phyloP scores from a whole-genome alignment of 805 yeast genomes.

The Debaryomyces castellii region DNA sequence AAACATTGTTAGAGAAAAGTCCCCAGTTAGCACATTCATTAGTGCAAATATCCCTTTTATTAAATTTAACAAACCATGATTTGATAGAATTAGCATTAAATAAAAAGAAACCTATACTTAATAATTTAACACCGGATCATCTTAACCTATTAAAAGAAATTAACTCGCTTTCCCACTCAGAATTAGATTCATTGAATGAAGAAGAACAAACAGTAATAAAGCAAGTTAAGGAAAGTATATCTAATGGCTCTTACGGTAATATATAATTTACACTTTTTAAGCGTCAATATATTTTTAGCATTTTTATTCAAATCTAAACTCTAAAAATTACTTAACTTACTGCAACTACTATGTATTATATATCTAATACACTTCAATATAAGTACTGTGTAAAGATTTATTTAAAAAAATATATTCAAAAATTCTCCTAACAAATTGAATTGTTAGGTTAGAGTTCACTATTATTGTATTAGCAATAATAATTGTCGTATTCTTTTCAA shows the following conservation, averaged over 20 bases:
- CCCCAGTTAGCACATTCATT: conserved; percentile 85
- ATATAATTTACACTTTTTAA: conserved; percentile 1
- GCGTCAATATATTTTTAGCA: background rate
- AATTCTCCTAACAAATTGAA: too few relatives aligned
- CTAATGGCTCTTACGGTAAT: conserved; percentile 27
- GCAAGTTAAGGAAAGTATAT: conserved; percentile 22
- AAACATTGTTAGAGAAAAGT: conserved; percentile 57
- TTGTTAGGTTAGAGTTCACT: too few relatives aligned
- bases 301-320: too few relatives aligned
- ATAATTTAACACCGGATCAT: conserved; percentile 31
- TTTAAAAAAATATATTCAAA: too few relatives aligned
- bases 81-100: conserved; percentile 37
- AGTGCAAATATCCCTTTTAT: conserved; percentile 60
- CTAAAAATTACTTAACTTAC: too few relatives aligned
- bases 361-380: too few relatives aligned
- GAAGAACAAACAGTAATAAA: conserved; percentile 16
- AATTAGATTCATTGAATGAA: conserved; percentile 26
- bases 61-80: conserved; percentile 35
- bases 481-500: too few relatives aligned
- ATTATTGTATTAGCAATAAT: too few relatives aligned
- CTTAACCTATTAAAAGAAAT: conserved; percentile 29
- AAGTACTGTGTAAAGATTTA: too few relatives aligned
- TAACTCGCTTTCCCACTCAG: conserved; percentile 27
- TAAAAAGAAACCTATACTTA: conserved; percentile 27
- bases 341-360: too few relatives aligned